Conservation (phyloP, 2,329 filamentous ascomycete genomes). For the Penicillium sp. region DNA sequence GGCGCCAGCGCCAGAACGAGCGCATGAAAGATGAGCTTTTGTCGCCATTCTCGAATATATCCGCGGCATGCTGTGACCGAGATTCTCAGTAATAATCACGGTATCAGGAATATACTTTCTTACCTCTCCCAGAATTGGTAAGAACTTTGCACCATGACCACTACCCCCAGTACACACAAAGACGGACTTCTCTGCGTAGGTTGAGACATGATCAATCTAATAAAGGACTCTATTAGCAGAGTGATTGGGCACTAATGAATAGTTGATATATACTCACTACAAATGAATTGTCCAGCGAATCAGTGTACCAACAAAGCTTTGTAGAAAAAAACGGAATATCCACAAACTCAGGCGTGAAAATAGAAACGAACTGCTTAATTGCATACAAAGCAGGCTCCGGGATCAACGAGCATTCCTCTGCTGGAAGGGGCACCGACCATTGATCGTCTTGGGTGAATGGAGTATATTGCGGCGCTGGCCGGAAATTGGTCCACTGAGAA, state of each 20-base stretch:
- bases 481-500: conserved; percentile 35
- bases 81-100: conserved; percentile 4
- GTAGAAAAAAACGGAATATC: conserved; percentile 25
- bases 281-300: conserved; percentile 38
- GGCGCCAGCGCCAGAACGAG: conserved; percentile 34
- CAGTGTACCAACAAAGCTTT: conserved; percentile 40
- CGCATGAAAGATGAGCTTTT: conserved; percentile 32
- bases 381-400: conserved; percentile 25
- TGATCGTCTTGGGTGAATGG: conserved; percentile 32
- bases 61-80: conserved; percentile 30
- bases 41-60: conserved; percentile 30
- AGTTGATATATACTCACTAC: conserved; percentile 11
- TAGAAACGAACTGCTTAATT: conserved; percentile 23
- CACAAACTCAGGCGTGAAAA: conserved; percentile 31
- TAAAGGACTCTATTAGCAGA: background rate
- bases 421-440: conserved; percentile 34
- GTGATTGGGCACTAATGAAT: too few species aligned
- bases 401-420: conserved; percentile 17
- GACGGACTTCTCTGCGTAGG: conserved; percentile 28
- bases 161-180: conserved; percentile 40
- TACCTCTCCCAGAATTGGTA: conserved; percentile 37
- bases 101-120: background rate
- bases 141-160: conserved; percentile 39
- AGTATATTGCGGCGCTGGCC: conserved; percentile 26
- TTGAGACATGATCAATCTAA: conserved; percentile 36